Base-by-base conservation (phyloP, 495 filamentous ascomycete species). In the Penicillium daleae region DNA sequence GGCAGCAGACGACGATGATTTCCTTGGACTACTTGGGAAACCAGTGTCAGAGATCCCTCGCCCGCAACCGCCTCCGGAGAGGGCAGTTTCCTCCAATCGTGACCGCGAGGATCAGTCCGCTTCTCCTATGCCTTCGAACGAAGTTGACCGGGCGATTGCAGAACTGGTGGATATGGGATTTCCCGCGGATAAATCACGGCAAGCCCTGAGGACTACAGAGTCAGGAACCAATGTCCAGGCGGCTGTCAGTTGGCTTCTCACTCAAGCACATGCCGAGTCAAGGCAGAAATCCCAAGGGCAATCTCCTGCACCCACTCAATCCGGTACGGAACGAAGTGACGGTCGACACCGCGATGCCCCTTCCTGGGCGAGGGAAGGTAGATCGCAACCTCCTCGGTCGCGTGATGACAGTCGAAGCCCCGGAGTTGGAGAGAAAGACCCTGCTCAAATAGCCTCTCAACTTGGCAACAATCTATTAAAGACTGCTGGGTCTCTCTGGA, bases 101-200 rank as follows among this genome's bases (percentile, higher is more conserved):
- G 80, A 83, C 56, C 70, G 73, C 60, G 74, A 82, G 29, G 15
- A 32, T 21, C 80, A 76, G 15, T 79, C 59, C 76, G 62, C 29
- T 48, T 74, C 62, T 42, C 70, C 65, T 3, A 71, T 71, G 64
- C 74, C 78, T 8, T 60, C 77, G 0, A 88, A 89, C 69, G 89
- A 88, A 9, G 86, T 87, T 50, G 93, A 97, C 71, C 85, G 83
- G 55, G 92, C 92, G 4, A 85, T 98, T 57, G 93, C 92, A 1
- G 92, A 97, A 69, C 75, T 99, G 21, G 88, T 98, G 10, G 94
- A 98, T 66, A 97, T 98, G 88, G 95, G 95, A 26, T 99, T 99
- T 61, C 86, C 90, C 0, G 84, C 87, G 0, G 89, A 95, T 48
- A 92, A 92, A 60, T 86, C 96, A 24, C 85, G 83, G 60, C 81